Evolutionary conservation across 2,329 filamentous ascomycete species (phyloP).

Genomic region (Cercospora sojina): DNA sequence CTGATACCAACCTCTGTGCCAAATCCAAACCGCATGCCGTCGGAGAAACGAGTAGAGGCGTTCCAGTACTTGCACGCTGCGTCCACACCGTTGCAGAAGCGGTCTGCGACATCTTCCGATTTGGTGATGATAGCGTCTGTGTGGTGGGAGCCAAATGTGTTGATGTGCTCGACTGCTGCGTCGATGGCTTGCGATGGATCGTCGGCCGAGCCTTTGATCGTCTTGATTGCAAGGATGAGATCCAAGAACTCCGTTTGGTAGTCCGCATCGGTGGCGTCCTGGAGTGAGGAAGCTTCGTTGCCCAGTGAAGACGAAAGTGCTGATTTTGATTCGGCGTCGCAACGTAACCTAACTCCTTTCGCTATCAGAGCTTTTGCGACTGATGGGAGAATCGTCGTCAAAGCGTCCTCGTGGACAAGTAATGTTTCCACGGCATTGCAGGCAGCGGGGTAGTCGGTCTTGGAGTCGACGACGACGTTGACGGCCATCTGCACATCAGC

Average conservation of each 20-base stretch:
- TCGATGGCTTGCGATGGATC: slow-evolving; percentile 48
- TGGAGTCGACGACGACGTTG: slow-evolving; percentile 82
- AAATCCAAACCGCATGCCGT: slow-evolving; percentile 96
- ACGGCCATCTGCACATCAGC: slow-evolving; percentile 71
- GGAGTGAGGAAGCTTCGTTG: slow-evolving; percentile 49
- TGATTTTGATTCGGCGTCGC: slow-evolving; percentile 68
- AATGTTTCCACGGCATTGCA: slow-evolving; percentile 95
- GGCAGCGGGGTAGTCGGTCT: slow-evolving; percentile 90
- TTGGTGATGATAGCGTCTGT: slow-evolving; percentile 87
- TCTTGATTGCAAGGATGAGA: slow-evolving; percentile 79
- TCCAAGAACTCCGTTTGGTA: slow-evolving; percentile 88
- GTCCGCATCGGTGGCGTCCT: slow-evolving; percentile 67
- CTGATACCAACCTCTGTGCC: slow-evolving; percentile 97
- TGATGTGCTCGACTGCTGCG: slow-evolving; percentile 83
- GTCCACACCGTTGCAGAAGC: slow-evolving; percentile 82
- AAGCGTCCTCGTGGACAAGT: slow-evolving; percentile 72
- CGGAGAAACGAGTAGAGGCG: slow-evolving; percentile 87
- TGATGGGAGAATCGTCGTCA: slow-evolving; percentile 65
- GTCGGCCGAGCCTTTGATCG: slow-evolving; percentile 51
- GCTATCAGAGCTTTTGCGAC: slow-evolving; percentile 72
- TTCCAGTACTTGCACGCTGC: slow-evolving; percentile 97
- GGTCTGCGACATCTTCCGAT: slow-evolving; percentile 65
- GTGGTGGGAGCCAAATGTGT: slow-evolving; percentile 86
- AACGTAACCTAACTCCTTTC: slow-evolving; percentile 79
- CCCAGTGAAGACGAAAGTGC: slow-evolving; percentile 56